phyloP scores from a whole-genome alignment of 805 yeast species.

The Tetrapisispora fleetii region DNA sequence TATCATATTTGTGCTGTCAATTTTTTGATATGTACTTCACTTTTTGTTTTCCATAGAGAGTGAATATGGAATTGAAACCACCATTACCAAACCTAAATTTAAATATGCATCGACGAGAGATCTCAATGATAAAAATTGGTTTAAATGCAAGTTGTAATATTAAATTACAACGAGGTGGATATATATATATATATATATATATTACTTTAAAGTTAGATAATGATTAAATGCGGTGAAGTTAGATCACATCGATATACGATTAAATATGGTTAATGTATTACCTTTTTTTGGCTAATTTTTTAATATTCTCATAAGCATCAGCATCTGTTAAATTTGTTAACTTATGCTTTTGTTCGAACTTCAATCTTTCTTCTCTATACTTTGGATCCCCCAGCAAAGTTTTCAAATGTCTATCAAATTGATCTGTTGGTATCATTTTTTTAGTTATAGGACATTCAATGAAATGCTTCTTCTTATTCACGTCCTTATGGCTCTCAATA shows the following conservation, averaged over 20 bases:
- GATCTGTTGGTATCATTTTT: slow-evolving; percentile 53
- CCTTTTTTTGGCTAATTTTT: slow-evolving; percentile 31
- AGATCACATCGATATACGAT: slow-evolving; percentile 37
- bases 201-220: no score
- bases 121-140: no score
- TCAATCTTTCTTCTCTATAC: slow-evolving; percentile 55
- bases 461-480: slow-evolving; percentile 6
- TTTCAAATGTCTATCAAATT: slow-evolving; percentile 63
- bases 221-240: no score
- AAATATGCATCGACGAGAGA: no score
- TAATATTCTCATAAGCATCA: slow-evolving; percentile 55
- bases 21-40: no score
- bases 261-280: slow-evolving; percentile 4
- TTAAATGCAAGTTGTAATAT: no score
- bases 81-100: no score
- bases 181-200: no score
- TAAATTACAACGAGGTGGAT: no score
- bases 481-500: background rate
- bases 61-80: no score
- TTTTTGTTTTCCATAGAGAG: no score
- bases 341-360: slow-evolving; percentile 48
- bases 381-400: slow-evolving; percentile 67
- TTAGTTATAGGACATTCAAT: slow-evolving; percentile 78
- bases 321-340: slow-evolving; percentile 41
- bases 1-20: no score